These are phyloP conservation scores for Litchi chinensis DNA, from an alignment of 345 rosid genomes.

Conservation along the genomic window DNA sequence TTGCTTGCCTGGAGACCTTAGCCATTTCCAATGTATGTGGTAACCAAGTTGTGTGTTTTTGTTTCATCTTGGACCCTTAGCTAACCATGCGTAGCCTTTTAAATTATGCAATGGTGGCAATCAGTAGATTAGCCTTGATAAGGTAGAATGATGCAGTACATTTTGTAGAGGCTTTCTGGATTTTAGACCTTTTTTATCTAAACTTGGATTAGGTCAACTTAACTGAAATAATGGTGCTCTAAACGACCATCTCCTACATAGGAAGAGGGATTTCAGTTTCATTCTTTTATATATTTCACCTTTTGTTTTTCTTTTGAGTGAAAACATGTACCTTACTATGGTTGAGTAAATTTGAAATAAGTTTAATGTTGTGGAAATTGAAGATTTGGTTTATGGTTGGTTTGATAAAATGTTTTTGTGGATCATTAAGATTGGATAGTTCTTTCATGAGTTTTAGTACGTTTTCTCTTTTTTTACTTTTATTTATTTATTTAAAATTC, in stretches of 20 bases:
- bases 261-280: constrained; percentile 2
- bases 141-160: not conserved
- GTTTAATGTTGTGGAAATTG: not conserved
- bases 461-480: not conserved
- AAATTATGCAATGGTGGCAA: not conserved
- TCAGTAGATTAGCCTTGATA: not conserved
- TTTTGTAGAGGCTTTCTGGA: not conserved
- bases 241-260: not conserved
- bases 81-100: not conserved
- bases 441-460: not conserved
- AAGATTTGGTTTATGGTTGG: constrained; percentile 3
- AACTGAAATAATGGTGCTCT: constrained; percentile 9
- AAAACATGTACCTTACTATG: not conserved
- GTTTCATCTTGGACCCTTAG: not conserved
- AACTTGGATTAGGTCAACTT: not conserved
- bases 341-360: not conserved
- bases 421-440: not conserved
- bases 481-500: not conserved
- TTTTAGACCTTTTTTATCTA: not conserved
- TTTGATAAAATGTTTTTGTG: not conserved
- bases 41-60: constrained; percentile 16
- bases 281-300: not conserved
- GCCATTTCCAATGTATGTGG: constrained; percentile 87
- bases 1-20: constrained; percentile 92
- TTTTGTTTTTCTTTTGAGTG: not conserved